phyloP scores from a whole-genome alignment of 129 eudicot genomes.

The Flaveria linearis region DNA sequence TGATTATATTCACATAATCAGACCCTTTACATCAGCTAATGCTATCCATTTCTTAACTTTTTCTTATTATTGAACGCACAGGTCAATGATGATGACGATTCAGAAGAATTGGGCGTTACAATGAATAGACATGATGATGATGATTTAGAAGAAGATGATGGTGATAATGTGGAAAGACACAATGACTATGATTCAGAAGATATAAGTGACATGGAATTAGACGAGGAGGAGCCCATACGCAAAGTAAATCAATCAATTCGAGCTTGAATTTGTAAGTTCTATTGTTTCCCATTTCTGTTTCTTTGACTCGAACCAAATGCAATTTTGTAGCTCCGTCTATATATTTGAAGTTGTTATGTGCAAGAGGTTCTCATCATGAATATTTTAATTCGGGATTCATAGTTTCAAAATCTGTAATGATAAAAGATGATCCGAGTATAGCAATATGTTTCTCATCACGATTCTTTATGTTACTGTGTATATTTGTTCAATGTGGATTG shows the following conservation, averaged over 20 bases:
- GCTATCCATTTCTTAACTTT: neutral
- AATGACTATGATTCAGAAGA: constrained; percentile 40
- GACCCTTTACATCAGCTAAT: neutral
- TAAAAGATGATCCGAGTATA: neutral
- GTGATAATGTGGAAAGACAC: constrained; percentile 19
- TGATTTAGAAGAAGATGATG: constrained; percentile 35
- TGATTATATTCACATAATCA: neutral
- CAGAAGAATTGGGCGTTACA: constrained; percentile 24
- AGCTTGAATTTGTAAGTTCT: neutral
- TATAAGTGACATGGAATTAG: constrained; percentile 25
- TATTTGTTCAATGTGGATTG: neutral
- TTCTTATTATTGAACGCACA: constrained; percentile 4
- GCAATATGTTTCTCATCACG: neutral
- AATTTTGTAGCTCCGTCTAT: constrained; percentile 31
- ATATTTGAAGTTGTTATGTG: constrained; percentile 15
- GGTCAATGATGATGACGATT: constrained; percentile 23
- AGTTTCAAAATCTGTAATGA: constrained; percentile 1
- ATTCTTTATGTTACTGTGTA: neutral
- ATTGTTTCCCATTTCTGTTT: constrained; percentile 11
- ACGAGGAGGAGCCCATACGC: constrained; percentile 29
- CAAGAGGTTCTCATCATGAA: neutral
- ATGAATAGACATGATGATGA: constrained; percentile 20
- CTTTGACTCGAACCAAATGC: constrained; percentile 9
- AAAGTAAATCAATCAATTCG: constrained; percentile 24
- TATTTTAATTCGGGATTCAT: neutral